A percentile compares a stretch with the other conserved stretches of the same genome.
These are phyloP conservation scores for Elsinoe australis DNA, from an alignment of 2,329 filamentous ascomycete genomes.

Conservation along the genomic window DNA sequence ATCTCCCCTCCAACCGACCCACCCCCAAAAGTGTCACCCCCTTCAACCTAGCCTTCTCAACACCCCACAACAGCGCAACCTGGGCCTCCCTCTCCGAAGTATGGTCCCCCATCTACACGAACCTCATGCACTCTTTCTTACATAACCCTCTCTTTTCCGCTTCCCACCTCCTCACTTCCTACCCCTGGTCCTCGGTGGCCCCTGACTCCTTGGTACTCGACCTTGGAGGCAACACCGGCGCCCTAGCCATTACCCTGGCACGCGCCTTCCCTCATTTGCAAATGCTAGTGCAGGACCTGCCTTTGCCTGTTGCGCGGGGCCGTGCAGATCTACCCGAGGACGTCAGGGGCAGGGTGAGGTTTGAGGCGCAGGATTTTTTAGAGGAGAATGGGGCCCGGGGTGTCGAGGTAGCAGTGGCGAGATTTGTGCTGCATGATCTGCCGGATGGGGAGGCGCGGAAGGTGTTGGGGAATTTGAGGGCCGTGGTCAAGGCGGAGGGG, in stretches of 20 bases:
- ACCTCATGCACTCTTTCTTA: conserved; percentile 32
- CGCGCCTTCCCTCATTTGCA: conserved; percentile 34
- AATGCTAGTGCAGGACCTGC: conserved; percentile 28
- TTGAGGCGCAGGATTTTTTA: not conserved
- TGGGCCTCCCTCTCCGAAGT: not conserved
- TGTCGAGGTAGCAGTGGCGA: conserved; percentile 29
- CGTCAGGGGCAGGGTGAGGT: not conserved
- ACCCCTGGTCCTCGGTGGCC: conserved; percentile 53
- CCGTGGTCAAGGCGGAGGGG: not conserved
- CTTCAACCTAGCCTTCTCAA: conserved; percentile 10
- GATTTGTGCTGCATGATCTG: conserved; percentile 30
- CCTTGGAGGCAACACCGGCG: conserved; percentile 27
- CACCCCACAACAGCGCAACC: conserved; percentile 4
- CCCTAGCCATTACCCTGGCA: conserved; percentile 31
- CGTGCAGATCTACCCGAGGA: conserved; percentile 9
- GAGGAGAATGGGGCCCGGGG: conserved; percentile 23
- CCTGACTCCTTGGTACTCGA: conserved; percentile 36
- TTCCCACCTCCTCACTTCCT: conserved; percentile 57
- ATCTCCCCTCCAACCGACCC: not conserved
- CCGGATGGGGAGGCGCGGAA: conserved; percentile 28
- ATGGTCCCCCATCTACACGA: conserved; percentile 19
- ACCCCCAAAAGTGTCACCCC: not conserved
- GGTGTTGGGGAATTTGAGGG: conserved; percentile 3
- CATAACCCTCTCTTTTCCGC: conserved; percentile 57
- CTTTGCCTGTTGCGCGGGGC: conserved; percentile 25